Evolutionary conservation across 148 eudicot species (phyloP), one percentile per base, ranked within the genome.

Genomic region (Suaeda aralocaspica): DNA sequence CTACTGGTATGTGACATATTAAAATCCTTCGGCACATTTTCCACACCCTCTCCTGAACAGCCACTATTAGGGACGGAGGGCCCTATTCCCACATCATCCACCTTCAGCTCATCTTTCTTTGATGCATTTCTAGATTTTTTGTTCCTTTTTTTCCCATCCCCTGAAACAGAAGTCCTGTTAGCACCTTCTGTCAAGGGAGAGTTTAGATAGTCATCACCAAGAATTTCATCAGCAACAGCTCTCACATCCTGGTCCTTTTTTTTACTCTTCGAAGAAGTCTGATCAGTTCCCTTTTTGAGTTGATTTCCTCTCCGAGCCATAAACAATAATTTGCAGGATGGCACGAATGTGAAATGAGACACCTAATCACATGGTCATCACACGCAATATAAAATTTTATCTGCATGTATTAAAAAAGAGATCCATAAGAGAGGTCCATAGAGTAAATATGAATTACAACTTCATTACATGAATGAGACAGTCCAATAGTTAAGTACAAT

Each of bases 241-340:
- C 79, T 82, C 53, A 87, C 76, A 65, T 80, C 89, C 61, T 78
- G 51, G 74, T 77, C 85, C 78, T 80, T 90, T 78, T 82, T 86
- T 52, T 80, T 87, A 62, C 66, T 76, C 65, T 74, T 83, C 68
- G 80, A 66, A 50, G 84, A 67, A 67, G 67, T 70, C 57, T 79
- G 81, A 68, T 84, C 89, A 74, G 42, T 65, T 13, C 96, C 91
- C 68, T 80, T 84, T 81, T 86, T 94, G 22, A 76, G 83, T 72
- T 82, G 93, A 79, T 79, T 89, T 72, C 89, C 87, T 79, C 88
- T 91, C 69, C 91, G 88, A 75, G 96, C 97, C 99, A 94, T 94
- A 45, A 46, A 44, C 46, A 55, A 34, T 58, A 42, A 30, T 30
- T 68, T 65, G 39, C 4, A 48, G 52, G 34, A 18, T 3, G 60